Evolutionary conservation across 345 rosid species (phyloP), one percentile per base, ranked within the genome.

Genomic region (Citrus trifoliata): DNA sequence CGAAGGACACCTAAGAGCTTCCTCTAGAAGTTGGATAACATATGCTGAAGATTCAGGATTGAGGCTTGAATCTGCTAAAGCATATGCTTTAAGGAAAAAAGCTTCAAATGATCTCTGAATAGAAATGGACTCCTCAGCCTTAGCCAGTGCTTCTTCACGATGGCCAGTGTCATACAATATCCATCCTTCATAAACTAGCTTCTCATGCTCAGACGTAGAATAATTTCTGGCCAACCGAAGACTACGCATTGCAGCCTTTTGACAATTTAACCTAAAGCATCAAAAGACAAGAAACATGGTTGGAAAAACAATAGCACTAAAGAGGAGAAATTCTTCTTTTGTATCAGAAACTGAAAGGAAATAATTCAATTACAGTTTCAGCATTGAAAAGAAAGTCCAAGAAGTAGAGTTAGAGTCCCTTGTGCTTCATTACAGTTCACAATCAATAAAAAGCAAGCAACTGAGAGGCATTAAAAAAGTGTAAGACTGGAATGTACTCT

Each of bases 171-270:
- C 98, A 75, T 93, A 93, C 80, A 92, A 71, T 74, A 97, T 92
- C 99, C 98, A 97, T 63, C 98, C 99, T 86, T 97, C 97, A 63
- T 94, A 94, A 67, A 97, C 95, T 27, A 97, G 98, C 82, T 90
- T 93, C 86, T 97, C 98, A 75, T 93, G 90, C 83, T 92, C 90
- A 0, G 91, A 86, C 75, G 88, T 86, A 58, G 99, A 90, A 83
- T 86, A 90, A 83, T 97, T 93, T 83, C 99, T 88, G 56, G 98
- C 98, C 83, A 94, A 73, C 63, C 97, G 88, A 76, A 97, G 81
- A 86, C 95, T 87, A 6, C 86, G 93, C 99, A 97, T 97, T 22
- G 98, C 98, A 76, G 96, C 97, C 85, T 91, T 94, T 76, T 97
- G 99, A 80, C 93, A 94, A 79, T 93, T 97, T 80, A 97, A 75